A percentile compares a stretch with the other conserved stretches of the same genome.
Evolutionary conservation across 768 basidiomycete species (phyloP).

Genomic region (Auriculariales sp.): DNA sequence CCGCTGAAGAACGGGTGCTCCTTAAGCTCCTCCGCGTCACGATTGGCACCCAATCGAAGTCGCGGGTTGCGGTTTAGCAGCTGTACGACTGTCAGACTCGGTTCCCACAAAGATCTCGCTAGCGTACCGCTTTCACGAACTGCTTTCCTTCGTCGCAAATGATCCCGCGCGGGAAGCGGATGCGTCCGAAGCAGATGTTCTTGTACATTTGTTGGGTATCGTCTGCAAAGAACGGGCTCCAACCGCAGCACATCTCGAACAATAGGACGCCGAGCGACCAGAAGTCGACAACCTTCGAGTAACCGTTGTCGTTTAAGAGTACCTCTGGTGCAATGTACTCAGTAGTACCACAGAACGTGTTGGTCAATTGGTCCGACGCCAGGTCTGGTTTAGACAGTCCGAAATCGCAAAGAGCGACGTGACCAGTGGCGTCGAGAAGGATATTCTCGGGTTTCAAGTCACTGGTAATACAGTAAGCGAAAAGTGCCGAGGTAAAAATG

Average conservation of each 20-base stretch:
- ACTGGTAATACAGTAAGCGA: constrained; percentile 29
- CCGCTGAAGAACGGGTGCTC: constrained; percentile 86
- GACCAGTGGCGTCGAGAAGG: constrained; percentile 92
- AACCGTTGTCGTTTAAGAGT: constrained; percentile 94
- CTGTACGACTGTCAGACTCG: constrained; percentile 24
- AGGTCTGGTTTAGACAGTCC: constrained; percentile 95
- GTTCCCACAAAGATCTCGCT: constrained; percentile 6
- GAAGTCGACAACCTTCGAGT: constrained; percentile 97
- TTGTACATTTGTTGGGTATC: constrained; percentile 99
- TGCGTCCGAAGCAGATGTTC: constrained; percentile 97
- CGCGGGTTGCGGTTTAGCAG: constrained; percentile 96
- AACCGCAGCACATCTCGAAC: constrained; percentile 99
- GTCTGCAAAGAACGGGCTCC: constrained; percentile 99
- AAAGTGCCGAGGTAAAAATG: background rate
- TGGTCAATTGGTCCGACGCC: constrained; percentile 84
- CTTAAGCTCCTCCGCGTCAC: constrained; percentile 88
- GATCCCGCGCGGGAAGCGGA: constrained; percentile 91
- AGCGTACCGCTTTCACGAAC: constrained; percentile 92
- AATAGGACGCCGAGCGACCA: constrained; percentile 93
- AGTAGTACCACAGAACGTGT: constrained; percentile 97
- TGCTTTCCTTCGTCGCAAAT: constrained; percentile 97
- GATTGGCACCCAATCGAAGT: constrained; percentile 81
- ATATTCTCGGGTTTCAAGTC: constrained; percentile 99
- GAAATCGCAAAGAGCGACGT: constrained; percentile 97
- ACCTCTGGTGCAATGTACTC: constrained; percentile 98